Evolutionary conservation across 164 flowering plant species (phyloP).

Genomic region (Annona squamosa): DNA sequence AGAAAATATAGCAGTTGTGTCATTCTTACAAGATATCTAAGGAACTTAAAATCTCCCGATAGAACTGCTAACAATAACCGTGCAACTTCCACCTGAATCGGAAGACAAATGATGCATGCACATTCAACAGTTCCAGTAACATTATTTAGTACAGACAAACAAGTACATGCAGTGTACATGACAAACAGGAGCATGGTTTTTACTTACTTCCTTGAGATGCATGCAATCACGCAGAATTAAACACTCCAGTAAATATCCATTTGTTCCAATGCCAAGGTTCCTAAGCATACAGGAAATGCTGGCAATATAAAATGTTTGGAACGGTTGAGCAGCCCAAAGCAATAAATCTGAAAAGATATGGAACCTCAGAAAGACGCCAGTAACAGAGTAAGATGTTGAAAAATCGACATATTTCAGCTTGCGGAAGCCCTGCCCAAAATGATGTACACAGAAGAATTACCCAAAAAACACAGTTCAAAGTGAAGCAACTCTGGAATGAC

Average conservation of each 20-base stretch:
- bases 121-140: not conserved
- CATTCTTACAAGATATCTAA: conserved; percentile 64
- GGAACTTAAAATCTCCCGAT: conserved; percentile 61
- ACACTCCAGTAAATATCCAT: conserved; percentile 56
- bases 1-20: not conserved
- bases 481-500: not conserved
- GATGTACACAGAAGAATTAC: not conserved
- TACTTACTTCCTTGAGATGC: conserved; percentile 76
- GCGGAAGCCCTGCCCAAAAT: conserved; percentile 61
- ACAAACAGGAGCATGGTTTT: not conserved
- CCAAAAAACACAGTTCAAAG: not conserved
- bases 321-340: not conserved
- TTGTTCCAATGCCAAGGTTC: conserved; percentile 46
- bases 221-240: conserved; percentile 83
- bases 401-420: conserved; percentile 64
- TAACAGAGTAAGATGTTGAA: conserved; percentile 74
- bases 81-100: conserved; percentile 65
- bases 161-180: not conserved
- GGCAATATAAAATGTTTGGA: not conserved
- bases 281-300: conserved; percentile 23
- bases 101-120: not conserved
- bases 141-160: not conserved
- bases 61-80: conserved; percentile 50
- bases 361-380: conserved; percentile 78
- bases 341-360: not conserved